Percentiles rank a stretch among this genome's conserved stretches.
phyloP scores from a whole-genome alignment of 2,329 filamentous ascomycete species.

The Corinectria fuckeliana region DNA sequence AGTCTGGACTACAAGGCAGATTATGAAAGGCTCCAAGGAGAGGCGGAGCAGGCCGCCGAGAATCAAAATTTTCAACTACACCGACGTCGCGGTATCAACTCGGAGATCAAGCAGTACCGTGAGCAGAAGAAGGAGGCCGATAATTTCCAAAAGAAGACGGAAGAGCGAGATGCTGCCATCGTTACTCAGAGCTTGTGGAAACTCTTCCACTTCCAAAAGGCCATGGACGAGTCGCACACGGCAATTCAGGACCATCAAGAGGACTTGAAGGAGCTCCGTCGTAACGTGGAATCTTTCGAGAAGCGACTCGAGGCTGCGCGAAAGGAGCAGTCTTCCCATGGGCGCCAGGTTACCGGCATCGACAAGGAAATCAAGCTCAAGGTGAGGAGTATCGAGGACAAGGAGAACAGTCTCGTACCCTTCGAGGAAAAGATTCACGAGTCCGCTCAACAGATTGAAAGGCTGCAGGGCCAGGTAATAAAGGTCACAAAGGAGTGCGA shows the following conservation, averaged over 20 bases:
- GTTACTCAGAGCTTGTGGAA: slow-evolving; percentile 97
- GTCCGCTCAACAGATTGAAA: slow-evolving; percentile 72
- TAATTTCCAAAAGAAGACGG: slow-evolving; percentile 87
- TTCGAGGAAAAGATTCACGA: slow-evolving; percentile 91
- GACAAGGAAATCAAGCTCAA: slow-evolving; percentile 86
- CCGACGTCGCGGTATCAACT: slow-evolving; percentile 91
- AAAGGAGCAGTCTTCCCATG: slow-evolving; percentile 79
- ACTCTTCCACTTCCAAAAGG: slow-evolving; percentile 90
- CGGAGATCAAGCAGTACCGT: slow-evolving; percentile 96
- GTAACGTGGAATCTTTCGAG: slow-evolving; percentile 86
- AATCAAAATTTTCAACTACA: slow-evolving; percentile 89
- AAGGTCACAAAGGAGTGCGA: slow-evolving; percentile 79
- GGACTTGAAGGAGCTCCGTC: slow-evolving; percentile 89
- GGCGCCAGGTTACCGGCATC: slow-evolving; percentile 78
- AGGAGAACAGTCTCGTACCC: slow-evolving; percentile 83
- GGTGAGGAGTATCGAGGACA: slow-evolving; percentile 86
- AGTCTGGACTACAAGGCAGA: slow-evolving; percentile 93
- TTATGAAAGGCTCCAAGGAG: slow-evolving; percentile 88
- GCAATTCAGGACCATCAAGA: slow-evolving; percentile 94
- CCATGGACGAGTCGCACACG: slow-evolving; percentile 89
- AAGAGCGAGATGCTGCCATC: slow-evolving; percentile 88
- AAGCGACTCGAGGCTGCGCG: slow-evolving; percentile 80
- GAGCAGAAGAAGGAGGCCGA: slow-evolving; percentile 97
- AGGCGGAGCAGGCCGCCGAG: slow-evolving; percentile 85
- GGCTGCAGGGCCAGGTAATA: slow-evolving; percentile 70